A percentile compares a stretch with the other conserved stretches of the same genome.
Conservation (phyloP, 1,284 basidiomycete genomes). For the Flammula alnicola region DNA sequence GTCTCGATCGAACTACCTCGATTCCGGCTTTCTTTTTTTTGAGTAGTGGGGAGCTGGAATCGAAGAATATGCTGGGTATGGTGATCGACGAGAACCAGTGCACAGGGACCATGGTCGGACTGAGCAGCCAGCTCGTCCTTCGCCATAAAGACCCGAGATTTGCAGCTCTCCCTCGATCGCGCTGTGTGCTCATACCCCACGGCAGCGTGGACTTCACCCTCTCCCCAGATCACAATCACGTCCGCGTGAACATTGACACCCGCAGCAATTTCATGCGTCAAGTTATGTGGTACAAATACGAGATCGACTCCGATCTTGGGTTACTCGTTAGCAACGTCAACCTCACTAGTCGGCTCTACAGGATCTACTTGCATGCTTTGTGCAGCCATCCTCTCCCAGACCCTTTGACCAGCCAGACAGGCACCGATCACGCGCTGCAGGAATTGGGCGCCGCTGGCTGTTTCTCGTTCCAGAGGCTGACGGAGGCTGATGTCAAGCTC, state of each 20-base stretch:
- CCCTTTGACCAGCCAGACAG: slow-evolving; percentile 47
- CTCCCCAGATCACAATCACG: slow-evolving; percentile 26
- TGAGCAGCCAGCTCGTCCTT: slow-evolving; percentile 46
- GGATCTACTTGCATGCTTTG: slow-evolving; percentile 49
- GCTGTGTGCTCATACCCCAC: slow-evolving; percentile 40
- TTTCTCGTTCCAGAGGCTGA: slow-evolving; percentile 42
- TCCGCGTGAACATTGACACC: slow-evolving; percentile 26
- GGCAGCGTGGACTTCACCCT: slow-evolving; percentile 29
- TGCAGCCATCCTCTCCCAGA: slow-evolving; percentile 48
- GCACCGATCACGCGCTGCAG: slow-evolving; percentile 49
- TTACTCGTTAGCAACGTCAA: slow-evolving; percentile 38
- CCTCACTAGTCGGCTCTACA: slow-evolving; percentile 41
- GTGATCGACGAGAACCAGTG: slow-evolving; percentile 40
- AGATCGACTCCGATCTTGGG: slow-evolving; percentile 42
- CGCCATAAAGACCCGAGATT: slow-evolving; percentile 22
- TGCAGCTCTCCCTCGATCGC: slow-evolving; percentile 21
- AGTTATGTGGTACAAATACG: slow-evolving; percentile 41
- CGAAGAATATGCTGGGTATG: slow-evolving; percentile 39
- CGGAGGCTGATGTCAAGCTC: slow-evolving; percentile 31
- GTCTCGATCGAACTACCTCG: slow-evolving; percentile 34
- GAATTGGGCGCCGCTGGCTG: slow-evolving; percentile 42
- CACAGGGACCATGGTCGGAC: slow-evolving; percentile 42
- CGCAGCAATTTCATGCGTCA: neutral
- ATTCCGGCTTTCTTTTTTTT: slow-evolving; percentile 40
- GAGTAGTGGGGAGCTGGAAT: slow-evolving; percentile 34